Conservation (phyloP, 2,329 filamentous ascomycete species). For the Fusarium tricinctum region DNA sequence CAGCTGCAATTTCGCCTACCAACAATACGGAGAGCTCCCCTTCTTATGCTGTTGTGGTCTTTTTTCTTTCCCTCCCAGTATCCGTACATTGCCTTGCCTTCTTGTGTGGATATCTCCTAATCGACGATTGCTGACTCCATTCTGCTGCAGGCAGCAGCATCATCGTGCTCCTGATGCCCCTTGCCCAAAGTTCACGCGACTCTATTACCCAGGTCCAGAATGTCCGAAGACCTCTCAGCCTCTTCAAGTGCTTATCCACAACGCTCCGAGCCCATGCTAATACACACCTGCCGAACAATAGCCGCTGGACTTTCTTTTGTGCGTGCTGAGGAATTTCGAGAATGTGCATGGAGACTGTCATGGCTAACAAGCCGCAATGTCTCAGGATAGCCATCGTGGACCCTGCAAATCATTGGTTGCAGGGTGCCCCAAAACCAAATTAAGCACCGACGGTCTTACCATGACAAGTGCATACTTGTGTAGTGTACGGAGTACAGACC, state of each 20-base stretch:
- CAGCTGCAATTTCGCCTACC: conserved; percentile 6
- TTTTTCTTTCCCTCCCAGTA: not conserved
- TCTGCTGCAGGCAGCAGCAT: conserved; percentile 44
- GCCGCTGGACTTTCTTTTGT: conserved; percentile 26
- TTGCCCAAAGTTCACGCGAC: conserved; percentile 47
- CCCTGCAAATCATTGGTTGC: conserved; percentile 44
- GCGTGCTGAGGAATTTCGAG: conserved; percentile 15
- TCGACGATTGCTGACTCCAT: conserved; percentile 37
- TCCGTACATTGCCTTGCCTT: conserved; percentile 4
- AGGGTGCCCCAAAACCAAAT: conserved; percentile 38
- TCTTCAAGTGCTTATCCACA: conserved; percentile 35
- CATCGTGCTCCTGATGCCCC: conserved; percentile 43
- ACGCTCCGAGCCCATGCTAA: conserved; percentile 28
- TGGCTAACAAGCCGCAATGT: conserved; percentile 18
- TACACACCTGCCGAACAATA: conserved; percentile 22
- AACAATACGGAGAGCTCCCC: not conserved
- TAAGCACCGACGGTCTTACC: conserved; percentile 43
- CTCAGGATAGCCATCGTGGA: conserved; percentile 35
- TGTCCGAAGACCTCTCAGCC: conserved; percentile 35
- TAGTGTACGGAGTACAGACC: too few species aligned
- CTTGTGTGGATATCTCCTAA: conserved; percentile 13
- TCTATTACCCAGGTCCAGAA: conserved; percentile 38
- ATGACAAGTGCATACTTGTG: conserved; percentile 35
- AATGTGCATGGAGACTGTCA: conserved; percentile 14
- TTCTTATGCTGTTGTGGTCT: conserved; percentile 4